A percentile compares a stretch with the other conserved stretches of the same genome.
Evolutionary conservation across 257 asterid species (phyloP).

Genomic region (Cinchona pubescens): DNA sequence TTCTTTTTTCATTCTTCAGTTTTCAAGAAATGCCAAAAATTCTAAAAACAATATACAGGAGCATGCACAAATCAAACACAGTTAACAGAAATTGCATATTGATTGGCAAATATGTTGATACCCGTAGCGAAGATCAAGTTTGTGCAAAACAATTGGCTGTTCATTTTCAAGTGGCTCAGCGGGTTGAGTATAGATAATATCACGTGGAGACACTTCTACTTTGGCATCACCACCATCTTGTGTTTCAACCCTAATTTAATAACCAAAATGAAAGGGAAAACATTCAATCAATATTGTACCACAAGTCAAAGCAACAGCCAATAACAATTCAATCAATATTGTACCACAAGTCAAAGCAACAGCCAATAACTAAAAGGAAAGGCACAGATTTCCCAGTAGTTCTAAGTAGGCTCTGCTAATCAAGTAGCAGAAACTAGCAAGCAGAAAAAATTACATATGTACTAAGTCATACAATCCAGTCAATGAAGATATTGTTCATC

Average conservation of each 20-base stretch:
- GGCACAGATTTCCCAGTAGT: too few relatives aligned
- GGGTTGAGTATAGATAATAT: conserved; percentile 78
- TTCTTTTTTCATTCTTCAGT: background rate
- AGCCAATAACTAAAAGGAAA: background rate
- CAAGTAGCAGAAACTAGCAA: background rate
- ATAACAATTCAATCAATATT: too few relatives aligned
- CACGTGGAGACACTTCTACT: conserved; percentile 93
- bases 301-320: background rate
- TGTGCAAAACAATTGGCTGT: conserved; percentile 72
- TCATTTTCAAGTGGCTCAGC: conserved; percentile 69
- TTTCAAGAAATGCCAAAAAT: background rate
- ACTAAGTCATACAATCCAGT: background rate
- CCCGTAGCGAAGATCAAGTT: conserved; percentile 94
- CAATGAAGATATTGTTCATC: too few relatives aligned
- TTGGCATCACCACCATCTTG: conserved; percentile 99
- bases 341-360: background rate
- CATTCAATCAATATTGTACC: background rate
- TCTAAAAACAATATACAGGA: background rate
- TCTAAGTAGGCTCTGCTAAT: background rate
- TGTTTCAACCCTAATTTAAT: conserved; percentile 74
- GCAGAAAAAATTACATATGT: background rate
- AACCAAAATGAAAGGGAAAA: background rate
- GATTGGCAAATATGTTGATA: conserved; percentile 25
- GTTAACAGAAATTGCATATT: background rate
- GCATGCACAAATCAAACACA: background rate